Percentiles rank a stretch among this genome's conserved stretches.
Evolutionary conservation across 2,329 filamentous ascomycete genomes (phyloP).

Genomic region (Graphiopsis chlorocephala): DNA sequence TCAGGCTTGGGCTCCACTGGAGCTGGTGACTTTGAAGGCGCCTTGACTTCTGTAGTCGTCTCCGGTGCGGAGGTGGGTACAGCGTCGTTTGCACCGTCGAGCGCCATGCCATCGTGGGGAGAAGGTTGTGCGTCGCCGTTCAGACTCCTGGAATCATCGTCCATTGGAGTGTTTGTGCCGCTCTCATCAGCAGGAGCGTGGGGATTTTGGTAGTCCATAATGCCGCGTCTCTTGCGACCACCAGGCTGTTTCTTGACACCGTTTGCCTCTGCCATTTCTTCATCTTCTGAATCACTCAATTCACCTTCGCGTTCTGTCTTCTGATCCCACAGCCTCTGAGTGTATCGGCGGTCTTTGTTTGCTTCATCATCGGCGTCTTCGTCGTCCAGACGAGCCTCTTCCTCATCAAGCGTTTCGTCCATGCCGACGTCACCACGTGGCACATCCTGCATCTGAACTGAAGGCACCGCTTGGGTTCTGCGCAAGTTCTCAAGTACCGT

Average conservation of each 20-base stretch:
- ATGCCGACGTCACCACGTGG: slow-evolving; percentile 56
- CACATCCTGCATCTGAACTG: slow-evolving; percentile 63
- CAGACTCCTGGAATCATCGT: slow-evolving; percentile 30
- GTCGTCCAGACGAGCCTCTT: slow-evolving; percentile 63
- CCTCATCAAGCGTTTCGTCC: slow-evolving; percentile 59
- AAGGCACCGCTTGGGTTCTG: slow-evolving; percentile 59
- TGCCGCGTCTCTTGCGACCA: slow-evolving; percentile 52
- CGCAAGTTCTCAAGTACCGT: slow-evolving; percentile 67
- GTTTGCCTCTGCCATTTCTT: slow-evolving; percentile 71
- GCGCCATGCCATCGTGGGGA: slow-evolving; percentile 24
- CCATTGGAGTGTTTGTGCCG: slow-evolving; percentile 42
- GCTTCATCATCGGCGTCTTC: slow-evolving; percentile 81
- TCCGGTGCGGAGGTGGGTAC: slow-evolving; percentile 25
- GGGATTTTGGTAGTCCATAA: slow-evolving; percentile 60
- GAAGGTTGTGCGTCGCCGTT: slow-evolving; percentile 28
- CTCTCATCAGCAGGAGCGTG: slow-evolving; percentile 53
- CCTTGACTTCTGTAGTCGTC: slow-evolving; percentile 28
- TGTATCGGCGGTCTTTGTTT: slow-evolving; percentile 79
- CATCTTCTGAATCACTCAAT: slow-evolving; percentile 77
- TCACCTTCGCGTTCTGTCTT: slow-evolving; percentile 70
- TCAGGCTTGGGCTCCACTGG: slow-evolving; percentile 11
- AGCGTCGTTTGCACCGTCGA: slow-evolving; percentile 26
- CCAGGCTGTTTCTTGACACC: slow-evolving; percentile 61
- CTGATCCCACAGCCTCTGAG: slow-evolving; percentile 79
- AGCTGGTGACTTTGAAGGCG: slow-evolving; percentile 20